Base-by-base conservation (phyloP, 257 asterid genomes). In the Echium plantagineum region DNA sequence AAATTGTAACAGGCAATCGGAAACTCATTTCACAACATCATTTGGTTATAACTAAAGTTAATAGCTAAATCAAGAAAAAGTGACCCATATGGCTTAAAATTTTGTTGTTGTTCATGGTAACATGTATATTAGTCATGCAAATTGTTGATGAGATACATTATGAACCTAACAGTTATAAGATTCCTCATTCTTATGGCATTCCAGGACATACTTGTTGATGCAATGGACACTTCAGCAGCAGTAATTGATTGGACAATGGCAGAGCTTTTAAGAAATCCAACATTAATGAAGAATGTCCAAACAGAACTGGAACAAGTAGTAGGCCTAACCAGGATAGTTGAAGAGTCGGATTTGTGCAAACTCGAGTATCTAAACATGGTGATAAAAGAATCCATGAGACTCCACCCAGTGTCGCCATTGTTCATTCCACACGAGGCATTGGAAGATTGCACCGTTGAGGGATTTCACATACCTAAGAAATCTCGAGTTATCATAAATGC, bases 151-250 rank as follows among this genome's bases (percentile, higher is more conserved):
- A 4, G 0, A 3, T 2, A 28, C 32, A n/a, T n/a, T n/a, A n/a
- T n/a, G n/a, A n/a, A n/a, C n/a, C n/a, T n/a, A n/a, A n/a, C n/a
- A 28, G 5, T 28, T 28, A 28, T 0, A 28, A 28, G 5, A 49
- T 15, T 16, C 8, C 4, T 16, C 19, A 52, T 61, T 52, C 24
- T 47, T 13, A 2, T 61, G 51, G 28, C 42, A 5, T 61, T 17
- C 18, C 32, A 62, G 66, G 66, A 62, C 56, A 21, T 62, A 46
- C 66, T 62, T 47, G 21, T 17, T 4, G 66, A 49, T 26, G 52
- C 66, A 3, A 62, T 62, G 46, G 66, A 62, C 52, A 63, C 60
- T 52, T 26, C 67, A 63, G 30, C 32, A 26, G 30, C 60, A 18
- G 58, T 22, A 4, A 21, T 63, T 7, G 67, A 53, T 28, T 62